Conservation (phyloP, 805 yeast genomes). For the Saccharomycopsis vini region DNA sequence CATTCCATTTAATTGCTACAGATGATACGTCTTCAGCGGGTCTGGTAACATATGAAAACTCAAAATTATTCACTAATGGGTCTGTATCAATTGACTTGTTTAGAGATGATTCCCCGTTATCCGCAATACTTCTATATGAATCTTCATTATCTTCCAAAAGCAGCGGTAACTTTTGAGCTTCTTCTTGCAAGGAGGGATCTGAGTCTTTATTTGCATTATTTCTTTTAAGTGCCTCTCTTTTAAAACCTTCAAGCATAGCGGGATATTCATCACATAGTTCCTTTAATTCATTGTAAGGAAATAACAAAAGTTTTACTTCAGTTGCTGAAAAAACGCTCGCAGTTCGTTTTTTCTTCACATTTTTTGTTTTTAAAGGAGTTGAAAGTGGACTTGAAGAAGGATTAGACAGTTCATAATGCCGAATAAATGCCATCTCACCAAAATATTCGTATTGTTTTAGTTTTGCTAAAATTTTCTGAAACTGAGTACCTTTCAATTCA, state of each 20-base stretch:
- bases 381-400: no score
- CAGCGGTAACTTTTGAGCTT: no score
- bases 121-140: no score
- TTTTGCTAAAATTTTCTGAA: conserved; percentile 44
- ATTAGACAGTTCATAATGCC: conserved; percentile 25
- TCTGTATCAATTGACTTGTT: no score
- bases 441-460: conserved; percentile 56
- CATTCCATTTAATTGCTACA: conserved; percentile 11
- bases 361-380: neutral
- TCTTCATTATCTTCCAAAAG: no score
- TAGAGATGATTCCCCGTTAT: no score
- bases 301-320: conserved; percentile 50
- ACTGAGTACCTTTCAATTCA: conserved; percentile 19
- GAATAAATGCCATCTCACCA: conserved; percentile 69
- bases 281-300: conserved; percentile 46
- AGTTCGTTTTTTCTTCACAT: conserved; percentile 29
- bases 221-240: conserved; percentile 50
- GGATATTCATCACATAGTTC: conserved; percentile 52
- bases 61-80: no score
- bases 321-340: conserved; percentile 60
- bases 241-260: conserved; percentile 47
- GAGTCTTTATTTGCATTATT: conserved; percentile 26
- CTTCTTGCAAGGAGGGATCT: no score
- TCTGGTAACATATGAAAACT: no score
- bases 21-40: no score